Conservation (phyloP, 257 asterid species). For the Capsicum chinense region DNA sequence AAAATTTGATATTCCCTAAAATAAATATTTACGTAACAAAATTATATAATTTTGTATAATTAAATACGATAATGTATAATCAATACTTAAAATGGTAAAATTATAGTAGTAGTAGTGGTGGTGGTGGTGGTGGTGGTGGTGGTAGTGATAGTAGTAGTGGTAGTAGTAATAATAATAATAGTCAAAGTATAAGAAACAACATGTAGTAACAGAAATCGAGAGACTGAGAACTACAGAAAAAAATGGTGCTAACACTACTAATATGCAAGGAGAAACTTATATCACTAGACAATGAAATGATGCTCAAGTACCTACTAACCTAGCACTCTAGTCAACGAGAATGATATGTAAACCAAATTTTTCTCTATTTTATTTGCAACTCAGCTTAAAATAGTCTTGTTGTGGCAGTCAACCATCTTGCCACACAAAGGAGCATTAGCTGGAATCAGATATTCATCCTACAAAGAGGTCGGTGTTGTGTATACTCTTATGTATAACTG, state of each 20-base stretch:
- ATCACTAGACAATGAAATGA: background rate
- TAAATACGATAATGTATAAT: too few species aligned
- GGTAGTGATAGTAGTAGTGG: accelerated
- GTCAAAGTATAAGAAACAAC: background rate
- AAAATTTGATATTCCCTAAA: too few species aligned
- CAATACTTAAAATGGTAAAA: too few species aligned
- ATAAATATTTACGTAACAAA: too few species aligned
- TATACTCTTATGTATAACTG: constrained; percentile 64
- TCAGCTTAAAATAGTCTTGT: constrained; percentile 52
- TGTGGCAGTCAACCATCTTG: constrained; percentile 53
- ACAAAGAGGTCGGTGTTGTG: constrained; percentile 59
- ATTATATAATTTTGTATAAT: too few species aligned
- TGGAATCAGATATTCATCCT: constrained; percentile 71
- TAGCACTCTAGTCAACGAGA: background rate
- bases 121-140: too few species aligned
- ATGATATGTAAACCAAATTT: background rate
- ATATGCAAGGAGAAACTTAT: background rate
- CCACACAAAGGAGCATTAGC: constrained; percentile 71
- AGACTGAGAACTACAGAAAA: background rate
- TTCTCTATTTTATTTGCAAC: background rate
- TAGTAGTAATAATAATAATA: background rate
- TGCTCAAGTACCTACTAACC: background rate
- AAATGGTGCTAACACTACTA: background rate
- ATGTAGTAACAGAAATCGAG: background rate
- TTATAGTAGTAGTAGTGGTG: too few species aligned